Evolutionary conservation across 495 filamentous ascomycete species (phyloP), one percentile per base, ranked within the genome.

Genomic region (Barbatosphaeria neglecta): DNA sequence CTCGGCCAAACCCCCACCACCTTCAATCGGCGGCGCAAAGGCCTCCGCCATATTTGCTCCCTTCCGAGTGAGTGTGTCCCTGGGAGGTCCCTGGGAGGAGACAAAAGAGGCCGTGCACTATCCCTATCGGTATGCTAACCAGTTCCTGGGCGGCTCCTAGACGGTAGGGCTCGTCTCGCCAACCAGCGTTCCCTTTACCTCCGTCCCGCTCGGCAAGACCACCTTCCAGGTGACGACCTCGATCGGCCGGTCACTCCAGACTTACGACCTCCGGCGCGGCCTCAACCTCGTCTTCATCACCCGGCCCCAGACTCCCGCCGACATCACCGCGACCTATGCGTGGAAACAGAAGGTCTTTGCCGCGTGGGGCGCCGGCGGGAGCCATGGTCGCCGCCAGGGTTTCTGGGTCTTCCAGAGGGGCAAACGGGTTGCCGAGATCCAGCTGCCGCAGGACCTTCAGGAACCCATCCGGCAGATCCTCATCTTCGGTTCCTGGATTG

Each of bases 191-290:
- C 90, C 92, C 6, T 96, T 97, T 56, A 86, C 90, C 7, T 80
- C 82, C 18, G 76, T 90, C 19, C 86, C 92, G 3, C 69, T 95
- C 15, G 92, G 92, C 46, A 94, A 93, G 62, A 86, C 87, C 6
- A 94, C 89, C 16, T 96, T 92, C 61, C 92, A 99, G 57, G 86
- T 99, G 62, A 96, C 92, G 13, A 97, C 93, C 33, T 95, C 86
- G 0, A 86, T 90, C 42, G 90, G 89, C 51, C 78, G 81, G 50
- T 84, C 81, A 37, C 76, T 99, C 11, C 92, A 97, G 60, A 97
- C 92, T 2, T 97, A 97, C 65, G 92, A 97, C 60, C 67, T 97
- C 43, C 85, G 81, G 54, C 81, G 76, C 60, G 90, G 89, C 19
- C 72, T 99, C 58, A 90, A 88, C 53, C 77, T 97, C 37, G 77